Base-by-base conservation (phyloP, 495 filamentous ascomycete species). In the Jackrogersella minutella region DNA sequence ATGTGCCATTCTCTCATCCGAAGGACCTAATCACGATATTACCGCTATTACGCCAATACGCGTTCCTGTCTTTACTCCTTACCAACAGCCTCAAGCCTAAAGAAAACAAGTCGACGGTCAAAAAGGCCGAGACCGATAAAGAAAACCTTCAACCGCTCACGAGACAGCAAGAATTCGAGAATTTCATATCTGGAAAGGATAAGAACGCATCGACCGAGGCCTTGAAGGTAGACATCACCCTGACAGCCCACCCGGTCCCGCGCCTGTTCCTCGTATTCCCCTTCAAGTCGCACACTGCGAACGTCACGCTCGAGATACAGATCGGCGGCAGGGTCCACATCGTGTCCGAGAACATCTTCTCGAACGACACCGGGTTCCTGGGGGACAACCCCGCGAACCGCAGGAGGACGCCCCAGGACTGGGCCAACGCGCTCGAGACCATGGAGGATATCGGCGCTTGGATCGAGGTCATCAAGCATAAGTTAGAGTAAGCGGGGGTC, bases 1-100 rank as follows among this genome's bases (percentile, higher is more conserved):
- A 91, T 17, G 77, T 97, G 7, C 88, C 91, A 1, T 97, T 99
- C 68, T 86, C 88, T 1, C 95, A 98, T 72, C 95, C 95, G 1
- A 85, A 88, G 50, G 93, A 97, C 70, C 78, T 99, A 11, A 78
- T 93, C 22, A 84, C 84, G 36, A 87, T 97, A 53, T 80, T 97
- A 21, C 92, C 90, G 13, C 79, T 86, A 17, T 80, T 95, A 5
- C 82, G 92, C 6, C 92, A 96, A 75, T 94, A 91, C 70, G 88
- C 86, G 1, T 81, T 92, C 46, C 71, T 93, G 0, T 84, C 84
- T 1, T 86, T 80, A 10, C 68, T 95, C 10, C 83, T 94, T 3
- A 77, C 83, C 13, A 88, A 84, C 39, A 85, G 83, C 52, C 89
- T 93, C 68, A 73, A 73, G 13, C 30, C 73, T 3, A 60, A 31